Percentiles rank a stretch among this genome's conserved stretches.
phyloP scores from a whole-genome alignment of 2,329 filamentous ascomycete genomes.

The Cercospora citrullina region DNA sequence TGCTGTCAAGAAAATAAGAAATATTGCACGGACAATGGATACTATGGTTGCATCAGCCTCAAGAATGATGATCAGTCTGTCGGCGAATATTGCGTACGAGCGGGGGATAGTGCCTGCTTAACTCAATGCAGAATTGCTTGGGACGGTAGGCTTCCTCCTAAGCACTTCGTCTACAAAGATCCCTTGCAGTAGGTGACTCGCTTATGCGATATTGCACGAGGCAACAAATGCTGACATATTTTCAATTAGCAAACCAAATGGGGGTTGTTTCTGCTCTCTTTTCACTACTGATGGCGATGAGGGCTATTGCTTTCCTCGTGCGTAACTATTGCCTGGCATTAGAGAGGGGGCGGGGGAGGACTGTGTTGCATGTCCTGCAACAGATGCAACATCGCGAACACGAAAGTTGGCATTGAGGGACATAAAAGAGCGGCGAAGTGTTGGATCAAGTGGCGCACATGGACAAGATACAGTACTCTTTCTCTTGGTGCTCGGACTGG shows the following conservation, averaged over 20 bases:
- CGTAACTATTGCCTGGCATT: neutral
- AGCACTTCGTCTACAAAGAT: neutral
- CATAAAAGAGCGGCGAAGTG: too few species aligned
- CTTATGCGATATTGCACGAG: neutral
- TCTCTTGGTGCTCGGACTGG: too few species aligned
- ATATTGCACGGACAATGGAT: neutral
- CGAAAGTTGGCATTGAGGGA: too few species aligned
- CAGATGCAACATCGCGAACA: too few species aligned
- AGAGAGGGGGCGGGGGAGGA: neutral
- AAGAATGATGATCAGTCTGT: neutral
- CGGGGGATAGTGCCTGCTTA: neutral
- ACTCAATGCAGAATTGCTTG: neutral
- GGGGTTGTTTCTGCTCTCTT: neutral
- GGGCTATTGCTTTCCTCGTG: neutral
- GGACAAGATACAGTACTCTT: too few species aligned
- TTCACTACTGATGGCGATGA: neutral
- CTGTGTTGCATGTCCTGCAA: too few species aligned
- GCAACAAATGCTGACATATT: neutral
- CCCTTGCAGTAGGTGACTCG: neutral
- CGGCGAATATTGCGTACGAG: neutral
- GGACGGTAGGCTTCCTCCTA: neutral
- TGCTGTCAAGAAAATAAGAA: neutral
- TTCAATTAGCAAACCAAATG: neutral
- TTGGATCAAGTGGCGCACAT: too few species aligned
- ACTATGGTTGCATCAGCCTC: neutral